These are phyloP conservation scores for Pulveroboletus sp. DNA, from an alignment of 1,284 basidiomycete genomes.

Conservation along the genomic window DNA sequence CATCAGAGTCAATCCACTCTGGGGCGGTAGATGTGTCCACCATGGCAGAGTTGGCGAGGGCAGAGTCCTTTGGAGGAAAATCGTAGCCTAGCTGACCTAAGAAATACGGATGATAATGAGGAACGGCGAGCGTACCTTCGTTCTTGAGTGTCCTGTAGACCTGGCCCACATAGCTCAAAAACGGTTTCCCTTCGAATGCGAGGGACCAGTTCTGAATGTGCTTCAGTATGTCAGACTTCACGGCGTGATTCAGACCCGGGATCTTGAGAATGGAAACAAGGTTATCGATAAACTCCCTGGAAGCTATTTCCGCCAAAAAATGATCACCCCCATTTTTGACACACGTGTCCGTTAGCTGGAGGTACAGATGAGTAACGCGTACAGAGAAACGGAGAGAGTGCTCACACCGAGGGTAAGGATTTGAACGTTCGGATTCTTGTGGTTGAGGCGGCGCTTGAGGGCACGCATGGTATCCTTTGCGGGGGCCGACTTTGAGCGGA, in stretches of 20 bases:
- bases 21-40: slow-evolving; percentile 87
- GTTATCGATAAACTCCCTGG: slow-evolving; percentile 92
- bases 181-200: slow-evolving; percentile 80
- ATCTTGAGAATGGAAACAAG: slow-evolving; percentile 79
- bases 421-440: slow-evolving; percentile 97
- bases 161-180: slow-evolving; percentile 74
- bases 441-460: slow-evolving; percentile 82
- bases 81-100: slow-evolving; percentile 54
- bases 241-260: slow-evolving; percentile 73
- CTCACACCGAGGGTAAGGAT: slow-evolving; percentile 81
- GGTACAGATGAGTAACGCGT: slow-evolving; percentile 8
- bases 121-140: slow-evolving; percentile 53
- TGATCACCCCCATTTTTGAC: slow-evolving; percentile 98
- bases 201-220: slow-evolving; percentile 91
- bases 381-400: slow-evolving; percentile 15
- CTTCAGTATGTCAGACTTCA: slow-evolving; percentile 78
- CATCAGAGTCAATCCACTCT: slow-evolving; percentile 95
- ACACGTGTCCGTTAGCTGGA: slow-evolving; percentile 85
- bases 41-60: slow-evolving; percentile 72
- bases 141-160: slow-evolving; percentile 75
- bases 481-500: slow-evolving; percentile 86
- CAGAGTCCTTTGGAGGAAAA: slow-evolving; percentile 79
- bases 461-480: slow-evolving; percentile 88
- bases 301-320: slow-evolving; percentile 82
- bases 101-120: background rate